Evolutionary conservation across 345 rosid species (phyloP), one percentile per base, ranked within the genome.

Genomic region (Boechera retrofracta): DNA sequence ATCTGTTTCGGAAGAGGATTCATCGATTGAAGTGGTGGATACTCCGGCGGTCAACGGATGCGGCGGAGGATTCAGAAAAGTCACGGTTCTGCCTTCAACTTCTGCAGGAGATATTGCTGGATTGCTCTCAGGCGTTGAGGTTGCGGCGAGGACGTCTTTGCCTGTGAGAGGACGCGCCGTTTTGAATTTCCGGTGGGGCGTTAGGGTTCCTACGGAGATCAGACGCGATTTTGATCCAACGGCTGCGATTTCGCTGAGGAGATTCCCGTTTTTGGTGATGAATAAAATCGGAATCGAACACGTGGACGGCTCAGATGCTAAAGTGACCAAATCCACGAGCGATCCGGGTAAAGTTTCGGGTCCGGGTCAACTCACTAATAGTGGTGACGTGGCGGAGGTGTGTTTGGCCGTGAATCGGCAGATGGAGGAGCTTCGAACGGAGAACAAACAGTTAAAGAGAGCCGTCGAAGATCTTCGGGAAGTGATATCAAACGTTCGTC

Each of bases 251-350:
- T 83, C 89, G 54, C 38, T 88, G 4, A 76, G 81, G 77, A 95
- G 85, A 73, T 81, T 92, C 5, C 98, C 98, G 6, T 87, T 86
- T 64, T 64, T 92, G 21, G 94, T 89, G 79, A 86, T 95, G 96
- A 87, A 92, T 66, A 95, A 95, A 84, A 85, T 92, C 5, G 97
- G 94, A 49, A 83, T 95, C 77, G 99, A 95, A 75, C 96, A 95
- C 68, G 86, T 89, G 70, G 88, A 85, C 53, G 73, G 66, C 3
- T 2, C 54, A 0, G 82, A 77, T 60, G 63, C 78, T 0, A 87
- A 86, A 42, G 49, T 36, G 66, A 54, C 48, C 3, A 61, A 36
- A 21, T 42, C 67, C 3, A 41, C 39, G 16, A 80, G 36, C 31
- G 38, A 61, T 24, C 61, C 63, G 44, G 80, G 65, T 44, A 55